Conservation (phyloP, 495 filamentous ascomycete species). For the Annulohypoxylon nitens region DNA sequence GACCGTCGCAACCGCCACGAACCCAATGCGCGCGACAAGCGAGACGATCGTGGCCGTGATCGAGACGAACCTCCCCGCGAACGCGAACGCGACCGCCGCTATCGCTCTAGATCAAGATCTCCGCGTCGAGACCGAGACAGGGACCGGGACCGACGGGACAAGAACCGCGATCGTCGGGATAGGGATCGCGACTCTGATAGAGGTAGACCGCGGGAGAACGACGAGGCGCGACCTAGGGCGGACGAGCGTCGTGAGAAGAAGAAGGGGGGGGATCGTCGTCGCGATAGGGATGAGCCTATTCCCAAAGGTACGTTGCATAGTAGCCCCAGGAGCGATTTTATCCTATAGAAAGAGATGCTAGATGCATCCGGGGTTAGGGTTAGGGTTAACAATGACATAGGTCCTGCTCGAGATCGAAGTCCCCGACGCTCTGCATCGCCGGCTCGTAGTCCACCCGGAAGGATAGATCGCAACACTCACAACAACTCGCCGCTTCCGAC, state of each 20-base stretch:
- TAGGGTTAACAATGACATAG: constrained; percentile 30
- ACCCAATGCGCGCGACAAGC: constrained; percentile 50
- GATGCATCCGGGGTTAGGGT: constrained; percentile 6
- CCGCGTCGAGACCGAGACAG: constrained; percentile 46
- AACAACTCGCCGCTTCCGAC: constrained; percentile 50
- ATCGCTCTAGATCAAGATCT: constrained; percentile 58
- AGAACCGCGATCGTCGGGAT: constrained; percentile 55
- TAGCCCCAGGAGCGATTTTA: neutral
- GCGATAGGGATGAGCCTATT: constrained; percentile 49
- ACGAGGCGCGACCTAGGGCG: constrained; percentile 37
- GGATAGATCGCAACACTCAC: constrained; percentile 35
- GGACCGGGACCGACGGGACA: constrained; percentile 50
- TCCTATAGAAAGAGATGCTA: constrained; percentile 59
- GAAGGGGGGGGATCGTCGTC: constrained; percentile 49
- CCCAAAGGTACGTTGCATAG: constrained; percentile 43
- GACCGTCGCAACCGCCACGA: constrained; percentile 49
- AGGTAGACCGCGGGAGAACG: constrained; percentile 40
- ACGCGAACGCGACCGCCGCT: constrained; percentile 50
- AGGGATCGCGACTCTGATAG: constrained; percentile 45
- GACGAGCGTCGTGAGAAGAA: constrained; percentile 47
- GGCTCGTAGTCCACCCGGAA: constrained; percentile 35
- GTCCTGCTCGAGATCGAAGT: constrained; percentile 30
- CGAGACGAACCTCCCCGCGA: constrained; percentile 48
- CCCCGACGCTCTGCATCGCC: constrained; percentile 39
- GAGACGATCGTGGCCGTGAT: constrained; percentile 51